A percentile compares a stretch with the other conserved stretches of the same genome.
Conservation (phyloP, 1,139 yeast species). For the Pneumocystis carinii region DNA sequence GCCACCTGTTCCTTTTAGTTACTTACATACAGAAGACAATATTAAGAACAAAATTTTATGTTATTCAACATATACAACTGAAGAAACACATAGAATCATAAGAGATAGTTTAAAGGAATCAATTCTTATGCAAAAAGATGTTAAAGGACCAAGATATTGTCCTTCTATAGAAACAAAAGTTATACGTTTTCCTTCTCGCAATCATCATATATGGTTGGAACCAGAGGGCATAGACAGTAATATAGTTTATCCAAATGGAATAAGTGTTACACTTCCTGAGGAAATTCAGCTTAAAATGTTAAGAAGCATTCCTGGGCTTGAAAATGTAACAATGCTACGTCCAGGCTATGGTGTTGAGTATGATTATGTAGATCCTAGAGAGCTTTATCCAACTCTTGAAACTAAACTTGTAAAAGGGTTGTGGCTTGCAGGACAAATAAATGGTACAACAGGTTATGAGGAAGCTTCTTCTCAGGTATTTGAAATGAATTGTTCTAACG, state of each 20-base stretch:
- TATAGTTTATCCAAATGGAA: slow-evolving; percentile 86
- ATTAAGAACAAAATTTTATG: slow-evolving; percentile 47
- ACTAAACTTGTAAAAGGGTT: slow-evolving; percentile 68
- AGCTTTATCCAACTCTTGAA: slow-evolving; percentile 60
- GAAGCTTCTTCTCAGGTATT: slow-evolving; percentile 65
- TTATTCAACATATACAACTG: slow-evolving; percentile 66
- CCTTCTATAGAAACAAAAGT: slow-evolving; percentile 91
- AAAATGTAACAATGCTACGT: slow-evolving; percentile 69
- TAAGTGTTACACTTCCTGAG: slow-evolving; percentile 90
- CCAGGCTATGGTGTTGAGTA: slow-evolving; percentile 98
- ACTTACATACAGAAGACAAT: slow-evolving; percentile 50
- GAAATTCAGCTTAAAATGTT: slow-evolving; percentile 72
- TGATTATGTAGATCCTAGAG: slow-evolving; percentile 90
- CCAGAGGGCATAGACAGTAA: slow-evolving; percentile 79
- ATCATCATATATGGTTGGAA: slow-evolving; percentile 84
- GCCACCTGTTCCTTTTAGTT: slow-evolving; percentile 84
- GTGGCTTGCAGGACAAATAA: slow-evolving; percentile 89
- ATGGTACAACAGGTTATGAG: slow-evolving; percentile 97
- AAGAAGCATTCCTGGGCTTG: slow-evolving; percentile 72
- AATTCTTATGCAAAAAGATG: slow-evolving; percentile 83
- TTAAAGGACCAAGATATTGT: slow-evolving; percentile 93
- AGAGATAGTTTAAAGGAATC: slow-evolving; percentile 61
- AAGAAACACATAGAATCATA: slow-evolving; percentile 55
- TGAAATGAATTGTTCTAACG: not conserved
- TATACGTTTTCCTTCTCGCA: slow-evolving; percentile 61